Evolutionary conservation across 2,329 filamentous ascomycete species (phyloP), one percentile per base, ranked within the genome.

Genomic region (Fusarium sp.): DNA sequence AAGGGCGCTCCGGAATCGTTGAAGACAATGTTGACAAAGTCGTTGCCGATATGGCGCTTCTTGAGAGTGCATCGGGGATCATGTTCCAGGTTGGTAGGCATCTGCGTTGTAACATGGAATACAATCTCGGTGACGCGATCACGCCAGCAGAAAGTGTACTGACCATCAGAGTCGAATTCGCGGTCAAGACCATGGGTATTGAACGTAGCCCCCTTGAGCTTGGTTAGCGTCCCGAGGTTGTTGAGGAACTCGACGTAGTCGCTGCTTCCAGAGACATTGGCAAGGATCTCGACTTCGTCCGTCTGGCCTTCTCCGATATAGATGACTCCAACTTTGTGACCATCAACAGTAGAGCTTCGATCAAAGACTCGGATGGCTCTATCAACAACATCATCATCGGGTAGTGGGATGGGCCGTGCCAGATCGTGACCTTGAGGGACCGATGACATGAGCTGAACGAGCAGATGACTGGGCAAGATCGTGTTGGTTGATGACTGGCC

Each of bases 21-120:
- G 88, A 97, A 99, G 67, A 99, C 93, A 77, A 99, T 97, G 81
- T 98, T 98, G 80, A 99, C 97, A 82, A 94, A 97, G 82, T 98
- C 97, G 80, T 99, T 99, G 67, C 97, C 97, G 70, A 98, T 97
- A 80, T 98, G 97, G 4, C 92, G 89, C 84, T 99, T 99, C 86
- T 99, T 99, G 81, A 91, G 89, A 71, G 92, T 92, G 79, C 93
- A 95, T 71, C 91, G 88, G 11, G 93, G 90, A 77, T 98, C 95
- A 34, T 90, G 88, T 64, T 95, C 91, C 16, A 92, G 85, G 80
- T 97, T 90, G 11, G 95, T 98, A 1, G 97, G 97, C 97, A 99
- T 99, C 88, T 98, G 95, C 5, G 96, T 99, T 6, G 94, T 95
- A 64, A 98, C 92, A 81, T 98, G 97, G 83, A 97, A 99, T 34